phyloP scores from a whole-genome alignment of 176 grass and related monocot genomes.

The Lolium multiflorum region DNA sequence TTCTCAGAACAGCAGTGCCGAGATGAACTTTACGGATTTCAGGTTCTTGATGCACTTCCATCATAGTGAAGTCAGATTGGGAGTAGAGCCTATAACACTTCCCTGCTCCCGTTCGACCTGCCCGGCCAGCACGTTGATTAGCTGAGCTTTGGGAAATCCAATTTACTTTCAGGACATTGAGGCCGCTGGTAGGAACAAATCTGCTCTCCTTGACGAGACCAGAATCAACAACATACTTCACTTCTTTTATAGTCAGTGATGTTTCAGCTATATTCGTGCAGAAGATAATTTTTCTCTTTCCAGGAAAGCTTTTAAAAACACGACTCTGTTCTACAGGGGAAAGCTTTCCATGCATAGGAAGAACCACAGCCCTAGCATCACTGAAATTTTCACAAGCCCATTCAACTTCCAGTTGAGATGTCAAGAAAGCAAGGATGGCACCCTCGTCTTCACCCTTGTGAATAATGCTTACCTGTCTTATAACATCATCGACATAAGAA shows the following conservation, averaged over 20 bases:
- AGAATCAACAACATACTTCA: slow-evolving; percentile 93
- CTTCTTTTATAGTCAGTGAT: slow-evolving; percentile 81
- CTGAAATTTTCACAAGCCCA: slow-evolving; percentile 82
- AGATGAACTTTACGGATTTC: slow-evolving; percentile 95
- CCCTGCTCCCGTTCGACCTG: slow-evolving; percentile 74
- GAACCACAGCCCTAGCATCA: slow-evolving; percentile 63
- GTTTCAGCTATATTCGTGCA: slow-evolving; percentile 94
- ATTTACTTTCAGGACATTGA: slow-evolving; percentile 82
- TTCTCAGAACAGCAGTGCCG: slow-evolving; percentile 80
- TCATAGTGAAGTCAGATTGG: slow-evolving; percentile 74
- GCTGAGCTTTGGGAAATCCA: slow-evolving; percentile 91
- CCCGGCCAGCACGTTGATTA: slow-evolving; percentile 81
- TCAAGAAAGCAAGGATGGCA: slow-evolving; percentile 90
- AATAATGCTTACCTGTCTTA: slow-evolving; percentile 71
- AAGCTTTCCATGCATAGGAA: slow-evolving; percentile 92
- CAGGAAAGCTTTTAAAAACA: slow-evolving; percentile 84
- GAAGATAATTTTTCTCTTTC: slow-evolving; percentile 91
- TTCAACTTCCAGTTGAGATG: slow-evolving; percentile 94
- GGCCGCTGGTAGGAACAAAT: slow-evolving; percentile 69
- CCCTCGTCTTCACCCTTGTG: slow-evolving; percentile 86
- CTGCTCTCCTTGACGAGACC: slow-evolving; percentile 86
- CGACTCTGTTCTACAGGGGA: slow-evolving; percentile 69
- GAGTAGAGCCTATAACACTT: slow-evolving; percentile 96
- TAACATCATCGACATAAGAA: slow-evolving; percentile 79
- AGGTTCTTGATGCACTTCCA: slow-evolving; percentile 88